Evolutionary conservation across 768 basidiomycete species (phyloP).

Genomic region (Suillus tomentosus): DNA sequence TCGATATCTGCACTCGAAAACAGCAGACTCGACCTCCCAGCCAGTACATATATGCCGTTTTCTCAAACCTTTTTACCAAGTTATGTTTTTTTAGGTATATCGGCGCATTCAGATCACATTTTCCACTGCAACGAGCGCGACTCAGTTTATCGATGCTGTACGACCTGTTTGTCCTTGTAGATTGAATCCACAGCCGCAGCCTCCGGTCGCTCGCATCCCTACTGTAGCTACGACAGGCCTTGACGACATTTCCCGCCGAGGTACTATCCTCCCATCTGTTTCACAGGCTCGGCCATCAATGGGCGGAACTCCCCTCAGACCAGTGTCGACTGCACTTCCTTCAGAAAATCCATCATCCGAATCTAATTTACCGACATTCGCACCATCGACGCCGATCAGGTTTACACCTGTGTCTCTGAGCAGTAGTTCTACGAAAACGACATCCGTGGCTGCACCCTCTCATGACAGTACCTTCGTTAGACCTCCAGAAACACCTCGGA

Average conservation of each 20-base stretch:
- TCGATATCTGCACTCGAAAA: constrained; percentile 63
- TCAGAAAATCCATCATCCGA: constrained; percentile 2
- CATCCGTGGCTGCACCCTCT: constrained; percentile 18
- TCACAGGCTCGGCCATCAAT: constrained; percentile 16
- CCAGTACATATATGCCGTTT: constrained; percentile 29
- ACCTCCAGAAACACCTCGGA: constrained; percentile 27
- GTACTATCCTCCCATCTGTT: constrained; percentile 13
- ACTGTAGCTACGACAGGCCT: constrained; percentile 16
- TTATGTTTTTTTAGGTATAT: constrained; percentile 50
- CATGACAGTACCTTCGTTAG: constrained; percentile 30
- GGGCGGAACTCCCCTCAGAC: neutral
- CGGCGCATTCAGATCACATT: constrained; percentile 81
- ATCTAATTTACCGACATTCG: constrained; percentile 5
- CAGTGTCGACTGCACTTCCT: neutral
- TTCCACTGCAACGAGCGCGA: constrained; percentile 45
- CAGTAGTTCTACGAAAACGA: neutral
- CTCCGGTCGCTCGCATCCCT: constrained; percentile 20
- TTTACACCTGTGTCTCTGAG: constrained; percentile 13
- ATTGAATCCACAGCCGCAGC: constrained; percentile 43
- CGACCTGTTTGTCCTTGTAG: constrained; percentile 76
- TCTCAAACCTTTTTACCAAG: constrained; percentile 6
- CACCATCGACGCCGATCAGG: constrained; percentile 14
- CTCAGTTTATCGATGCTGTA: constrained; percentile 63
- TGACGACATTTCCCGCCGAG: constrained; percentile 20
- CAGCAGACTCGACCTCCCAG: constrained; percentile 25